Conservation (phyloP, 2,329 filamentous ascomycete genomes). For the Ceratocystis lukuohia region DNA sequence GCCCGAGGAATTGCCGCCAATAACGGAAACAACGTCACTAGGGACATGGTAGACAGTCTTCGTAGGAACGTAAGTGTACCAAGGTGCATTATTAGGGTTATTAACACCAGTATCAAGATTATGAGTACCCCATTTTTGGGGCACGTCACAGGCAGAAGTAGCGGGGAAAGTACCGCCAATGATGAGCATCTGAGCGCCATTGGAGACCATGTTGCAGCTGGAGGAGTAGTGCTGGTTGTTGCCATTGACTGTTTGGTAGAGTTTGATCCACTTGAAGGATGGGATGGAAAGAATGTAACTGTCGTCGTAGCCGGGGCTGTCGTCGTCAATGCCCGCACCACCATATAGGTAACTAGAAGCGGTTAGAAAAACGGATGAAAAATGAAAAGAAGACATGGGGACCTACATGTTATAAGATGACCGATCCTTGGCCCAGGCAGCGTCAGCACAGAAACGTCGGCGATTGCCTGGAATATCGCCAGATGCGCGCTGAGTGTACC, state of each 20-base stretch:
- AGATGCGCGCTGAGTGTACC: constrained; percentile 45
- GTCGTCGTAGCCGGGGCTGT: constrained; percentile 42
- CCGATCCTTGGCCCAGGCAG: constrained; percentile 43
- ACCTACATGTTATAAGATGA: constrained; percentile 52
- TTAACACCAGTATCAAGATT: constrained; percentile 41
- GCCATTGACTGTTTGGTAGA: constrained; percentile 32
- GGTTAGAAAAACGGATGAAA: not conserved
- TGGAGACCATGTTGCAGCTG: constrained; percentile 42
- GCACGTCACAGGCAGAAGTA: constrained; percentile 38
- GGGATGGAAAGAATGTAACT: constrained; percentile 49
- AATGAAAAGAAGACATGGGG: constrained; percentile 9
- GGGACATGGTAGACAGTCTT: constrained; percentile 43
- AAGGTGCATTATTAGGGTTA: constrained; percentile 33
- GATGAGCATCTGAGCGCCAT: constrained; percentile 46
- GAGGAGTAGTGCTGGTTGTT: constrained; percentile 38
- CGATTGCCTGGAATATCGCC: constrained; percentile 40
- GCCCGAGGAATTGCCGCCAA: constrained; percentile 40
- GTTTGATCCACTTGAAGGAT: constrained; percentile 50
- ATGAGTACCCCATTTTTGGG: constrained; percentile 40
- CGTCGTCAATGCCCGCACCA: constrained; percentile 37
- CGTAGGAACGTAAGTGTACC: constrained; percentile 38
- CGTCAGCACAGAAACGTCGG: constrained; percentile 48
- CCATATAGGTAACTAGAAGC: constrained; percentile 45
- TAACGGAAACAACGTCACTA: constrained; percentile 33
- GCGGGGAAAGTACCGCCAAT: constrained; percentile 46